Percentiles rank a stretch among this genome's conserved stretches.
Evolutionary conservation across 2,329 filamentous ascomycete species (phyloP).

Genomic region (Apiospora aurea): DNA sequence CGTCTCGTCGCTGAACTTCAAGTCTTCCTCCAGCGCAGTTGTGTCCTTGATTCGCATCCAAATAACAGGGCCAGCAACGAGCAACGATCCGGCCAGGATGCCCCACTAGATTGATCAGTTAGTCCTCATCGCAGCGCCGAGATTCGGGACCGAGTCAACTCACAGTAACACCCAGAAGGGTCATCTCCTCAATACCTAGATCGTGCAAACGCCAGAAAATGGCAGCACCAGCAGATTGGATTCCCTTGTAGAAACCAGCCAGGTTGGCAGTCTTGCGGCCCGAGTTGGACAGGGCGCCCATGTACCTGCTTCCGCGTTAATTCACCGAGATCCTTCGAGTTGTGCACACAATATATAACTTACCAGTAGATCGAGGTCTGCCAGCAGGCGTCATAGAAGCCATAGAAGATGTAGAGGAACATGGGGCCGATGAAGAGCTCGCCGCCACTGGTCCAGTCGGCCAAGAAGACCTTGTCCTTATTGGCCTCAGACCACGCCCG

Average conservation of each 20-base stretch:
- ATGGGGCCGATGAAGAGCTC: slow-evolving; percentile 69
- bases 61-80: slow-evolving; percentile 82
- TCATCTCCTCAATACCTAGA: slow-evolving; percentile 68
- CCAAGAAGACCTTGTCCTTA: slow-evolving; percentile 31
- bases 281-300: slow-evolving; percentile 93
- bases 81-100: slow-evolving; percentile 73
- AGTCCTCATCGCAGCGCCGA: neutral
- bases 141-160: slow-evolving; percentile 31
- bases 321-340: slow-evolving; percentile 48
- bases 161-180: slow-evolving; percentile 69
- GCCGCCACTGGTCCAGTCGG: slow-evolving; percentile 65
- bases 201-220: slow-evolving; percentile 77
- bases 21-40: slow-evolving; percentile 80
- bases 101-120: slow-evolving; percentile 67
- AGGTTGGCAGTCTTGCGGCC: slow-evolving; percentile 91
- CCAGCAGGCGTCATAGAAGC: slow-evolving; percentile 76
- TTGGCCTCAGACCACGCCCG: slow-evolving; percentile 41
- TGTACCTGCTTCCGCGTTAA: slow-evolving; percentile 66
- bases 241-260: slow-evolving; percentile 85
- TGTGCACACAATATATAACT: slow-evolving; percentile 52
- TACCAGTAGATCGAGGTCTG: slow-evolving; percentile 94
- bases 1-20: slow-evolving; percentile 86
- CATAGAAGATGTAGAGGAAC: slow-evolving; percentile 69
- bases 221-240: slow-evolving; percentile 86
- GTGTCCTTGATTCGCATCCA: slow-evolving; percentile 81